Percentiles rank a stretch among this genome's conserved stretches.
These are phyloP conservation scores for Cercophora sp. DNA, from an alignment of 495 filamentous ascomycete species.

Conservation along the genomic window DNA sequence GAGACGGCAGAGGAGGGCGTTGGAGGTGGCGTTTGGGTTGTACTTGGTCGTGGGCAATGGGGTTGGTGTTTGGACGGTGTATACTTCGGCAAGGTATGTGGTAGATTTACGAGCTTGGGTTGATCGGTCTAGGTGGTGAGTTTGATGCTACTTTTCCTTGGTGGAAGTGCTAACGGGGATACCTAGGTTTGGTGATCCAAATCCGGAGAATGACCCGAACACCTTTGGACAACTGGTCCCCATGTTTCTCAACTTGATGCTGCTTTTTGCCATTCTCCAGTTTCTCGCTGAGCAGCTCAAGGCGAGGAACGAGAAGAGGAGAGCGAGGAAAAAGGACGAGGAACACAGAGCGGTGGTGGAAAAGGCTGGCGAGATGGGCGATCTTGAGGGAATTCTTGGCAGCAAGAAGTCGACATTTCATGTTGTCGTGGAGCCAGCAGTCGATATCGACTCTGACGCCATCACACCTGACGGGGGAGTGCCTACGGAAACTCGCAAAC, in stretches of 20 bases:
- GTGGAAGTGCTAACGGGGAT: background rate
- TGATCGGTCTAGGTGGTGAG: slow-evolving; percentile 25
- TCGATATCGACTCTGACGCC: too few relatives aligned
- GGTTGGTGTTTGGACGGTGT: slow-evolving; percentile 17
- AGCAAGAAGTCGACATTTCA: too few relatives aligned
- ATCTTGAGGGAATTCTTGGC: too few relatives aligned
- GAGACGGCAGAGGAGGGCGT: slow-evolving; percentile 9
- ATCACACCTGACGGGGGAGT: too few relatives aligned
- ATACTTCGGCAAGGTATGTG: slow-evolving; percentile 24
- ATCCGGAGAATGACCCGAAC: slow-evolving; percentile 31
- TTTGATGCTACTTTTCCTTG: background rate
- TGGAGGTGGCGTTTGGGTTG: slow-evolving; percentile 18
- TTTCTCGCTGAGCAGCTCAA: slow-evolving; percentile 23
- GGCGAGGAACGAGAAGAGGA: too few relatives aligned
- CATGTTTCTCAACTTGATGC: slow-evolving; percentile 31
- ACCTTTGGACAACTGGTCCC: slow-evolving; percentile 41
- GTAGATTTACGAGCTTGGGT: slow-evolving; percentile 29
- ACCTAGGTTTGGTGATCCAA: slow-evolving; percentile 12
- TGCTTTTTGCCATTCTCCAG: slow-evolving; percentile 34
- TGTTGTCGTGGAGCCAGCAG: too few relatives aligned
- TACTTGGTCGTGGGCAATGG: slow-evolving; percentile 26
- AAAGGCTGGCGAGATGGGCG: too few relatives aligned
- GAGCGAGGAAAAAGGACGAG: too few relatives aligned
- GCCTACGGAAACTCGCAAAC: too few relatives aligned
- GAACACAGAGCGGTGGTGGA: too few relatives aligned